Evolutionary conservation across 345 rosid species (phyloP).

Genomic region (Lumnitzera littorea): DNA sequence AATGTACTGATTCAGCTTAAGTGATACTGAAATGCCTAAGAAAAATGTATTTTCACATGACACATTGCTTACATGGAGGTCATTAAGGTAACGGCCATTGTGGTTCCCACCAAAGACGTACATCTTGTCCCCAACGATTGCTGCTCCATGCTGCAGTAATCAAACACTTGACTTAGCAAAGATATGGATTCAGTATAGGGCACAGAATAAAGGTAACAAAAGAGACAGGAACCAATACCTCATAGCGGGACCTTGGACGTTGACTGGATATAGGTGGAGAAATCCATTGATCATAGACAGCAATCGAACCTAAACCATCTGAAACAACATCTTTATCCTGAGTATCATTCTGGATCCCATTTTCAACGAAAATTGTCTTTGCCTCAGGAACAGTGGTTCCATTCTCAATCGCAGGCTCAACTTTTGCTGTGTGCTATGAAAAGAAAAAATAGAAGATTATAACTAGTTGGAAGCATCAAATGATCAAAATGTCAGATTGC

Average conservation of each 20-base stretch:
- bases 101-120: slow-evolving; percentile 94
- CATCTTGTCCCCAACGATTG: slow-evolving; percentile 86
- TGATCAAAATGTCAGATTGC: too few relatives aligned
- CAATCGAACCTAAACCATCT: slow-evolving; percentile 68
- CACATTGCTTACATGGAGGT: slow-evolving; percentile 74
- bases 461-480: background rate
- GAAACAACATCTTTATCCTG: slow-evolving; percentile 94
- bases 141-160: slow-evolving; percentile 81
- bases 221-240: slow-evolving; percentile 41
- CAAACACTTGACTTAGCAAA: slow-evolving; percentile 10
- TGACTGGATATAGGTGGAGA: slow-evolving; percentile 73
- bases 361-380: slow-evolving; percentile 61
- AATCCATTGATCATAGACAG: slow-evolving; percentile 89
- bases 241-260: slow-evolving; percentile 86
- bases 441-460: slow-evolving; percentile 4
- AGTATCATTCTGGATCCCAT: slow-evolving; percentile 52
- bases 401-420: slow-evolving; percentile 49
- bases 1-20: background rate
- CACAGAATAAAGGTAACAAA: slow-evolving; percentile 1
- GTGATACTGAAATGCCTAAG: background rate
- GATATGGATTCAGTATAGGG: slow-evolving; percentile 11
- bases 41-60: slow-evolving; percentile 1
- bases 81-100: slow-evolving; percentile 94
- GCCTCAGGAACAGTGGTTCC: slow-evolving; percentile 54
- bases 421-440: slow-evolving; percentile 49